phyloP scores from a whole-genome alignment of 495 filamentous ascomycete genomes.

The Clavariopsis aquatica region DNA sequence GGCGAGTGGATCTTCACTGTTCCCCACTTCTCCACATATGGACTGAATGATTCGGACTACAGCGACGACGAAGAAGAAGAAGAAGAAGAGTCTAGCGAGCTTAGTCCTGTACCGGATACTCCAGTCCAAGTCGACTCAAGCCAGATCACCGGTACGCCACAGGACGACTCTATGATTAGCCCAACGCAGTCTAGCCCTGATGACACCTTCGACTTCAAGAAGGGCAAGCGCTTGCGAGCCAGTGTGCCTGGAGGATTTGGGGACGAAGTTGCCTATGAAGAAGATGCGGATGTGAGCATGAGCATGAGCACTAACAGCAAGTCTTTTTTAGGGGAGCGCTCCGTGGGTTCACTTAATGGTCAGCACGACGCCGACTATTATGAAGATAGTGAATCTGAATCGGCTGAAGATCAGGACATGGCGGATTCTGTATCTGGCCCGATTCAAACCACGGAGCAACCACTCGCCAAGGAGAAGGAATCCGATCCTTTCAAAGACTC shows the following conservation, averaged over 20 bases:
- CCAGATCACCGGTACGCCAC: constrained; percentile 37
- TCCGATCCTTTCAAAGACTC: constrained; percentile 44
- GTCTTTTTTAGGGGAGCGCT: constrained; percentile 91
- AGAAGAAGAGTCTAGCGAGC: constrained; percentile 47
- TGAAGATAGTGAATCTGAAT: constrained; percentile 66
- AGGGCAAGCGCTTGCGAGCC: constrained; percentile 51
- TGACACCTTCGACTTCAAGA: constrained; percentile 82
- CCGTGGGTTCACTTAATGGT: constrained; percentile 76
- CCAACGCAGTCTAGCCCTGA: constrained; percentile 60
- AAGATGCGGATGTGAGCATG: constrained; percentile 46
- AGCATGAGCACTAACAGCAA: constrained; percentile 41
- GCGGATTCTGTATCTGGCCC: constrained; percentile 68
- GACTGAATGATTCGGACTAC: constrained; percentile 82
- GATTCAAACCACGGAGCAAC: constrained; percentile 67
- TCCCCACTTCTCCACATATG: constrained; percentile 93
- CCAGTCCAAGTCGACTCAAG: constrained; percentile 54
- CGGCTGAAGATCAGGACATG: constrained; percentile 72
- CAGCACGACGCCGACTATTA: constrained; percentile 64
- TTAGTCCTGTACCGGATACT: constrained; percentile 62
- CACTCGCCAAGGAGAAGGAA: constrained; percentile 24
- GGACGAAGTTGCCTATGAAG: constrained; percentile 57
- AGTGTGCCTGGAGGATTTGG: constrained; percentile 79
- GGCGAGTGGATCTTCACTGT: constrained; percentile 91
- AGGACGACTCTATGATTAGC: constrained; percentile 42
- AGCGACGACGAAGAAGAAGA: constrained; percentile 50